These are phyloP conservation scores for Agaricus bisporus DNA, from an alignment of 768 basidiomycete genomes.

Conservation along the genomic window DNA sequence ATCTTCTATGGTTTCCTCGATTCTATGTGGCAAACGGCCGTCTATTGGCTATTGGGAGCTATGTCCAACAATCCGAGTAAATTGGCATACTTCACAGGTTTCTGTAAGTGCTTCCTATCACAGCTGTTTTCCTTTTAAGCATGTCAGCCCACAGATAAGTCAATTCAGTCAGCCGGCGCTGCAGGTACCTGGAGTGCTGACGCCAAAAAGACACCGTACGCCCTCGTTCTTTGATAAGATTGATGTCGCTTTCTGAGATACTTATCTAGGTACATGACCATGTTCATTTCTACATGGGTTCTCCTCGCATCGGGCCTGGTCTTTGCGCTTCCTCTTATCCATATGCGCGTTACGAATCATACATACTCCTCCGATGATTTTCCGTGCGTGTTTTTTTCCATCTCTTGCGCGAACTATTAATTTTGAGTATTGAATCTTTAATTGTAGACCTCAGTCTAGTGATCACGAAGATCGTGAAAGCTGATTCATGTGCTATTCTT, in stretches of 20 bases:
- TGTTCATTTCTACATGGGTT: slow-evolving; percentile 69
- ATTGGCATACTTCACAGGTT: slow-evolving; percentile 73
- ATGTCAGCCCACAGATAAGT: slow-evolving; percentile 42
- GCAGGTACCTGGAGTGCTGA: slow-evolving; percentile 73
- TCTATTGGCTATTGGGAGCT: slow-evolving; percentile 78
- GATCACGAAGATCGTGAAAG: too few relatives aligned
- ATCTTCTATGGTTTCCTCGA: slow-evolving; percentile 72
- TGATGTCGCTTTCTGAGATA: background rate
- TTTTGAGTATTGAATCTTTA: background rate
- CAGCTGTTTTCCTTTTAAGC: background rate
- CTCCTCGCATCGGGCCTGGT: slow-evolving; percentile 57
- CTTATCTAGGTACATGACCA: slow-evolving; percentile 48
- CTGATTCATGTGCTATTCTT: background rate
- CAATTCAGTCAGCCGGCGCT: slow-evolving; percentile 69
- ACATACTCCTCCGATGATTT: slow-evolving; percentile 45
- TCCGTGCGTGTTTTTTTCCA: slow-evolving; percentile 33
- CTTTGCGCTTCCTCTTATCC: slow-evolving; percentile 66
- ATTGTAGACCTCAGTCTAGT: too few relatives aligned
- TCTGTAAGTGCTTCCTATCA: slow-evolving; percentile 51
- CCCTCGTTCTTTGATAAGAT: background rate
- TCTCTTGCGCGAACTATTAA: background rate
- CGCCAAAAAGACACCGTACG: slow-evolving; percentile 56
- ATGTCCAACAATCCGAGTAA: slow-evolving; percentile 80
- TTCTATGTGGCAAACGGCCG: slow-evolving; percentile 80
- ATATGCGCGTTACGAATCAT: slow-evolving; percentile 58